Conservation (phyloP, 768 basidiomycete genomes). For the Hebeloma cylindrosporum region DNA sequence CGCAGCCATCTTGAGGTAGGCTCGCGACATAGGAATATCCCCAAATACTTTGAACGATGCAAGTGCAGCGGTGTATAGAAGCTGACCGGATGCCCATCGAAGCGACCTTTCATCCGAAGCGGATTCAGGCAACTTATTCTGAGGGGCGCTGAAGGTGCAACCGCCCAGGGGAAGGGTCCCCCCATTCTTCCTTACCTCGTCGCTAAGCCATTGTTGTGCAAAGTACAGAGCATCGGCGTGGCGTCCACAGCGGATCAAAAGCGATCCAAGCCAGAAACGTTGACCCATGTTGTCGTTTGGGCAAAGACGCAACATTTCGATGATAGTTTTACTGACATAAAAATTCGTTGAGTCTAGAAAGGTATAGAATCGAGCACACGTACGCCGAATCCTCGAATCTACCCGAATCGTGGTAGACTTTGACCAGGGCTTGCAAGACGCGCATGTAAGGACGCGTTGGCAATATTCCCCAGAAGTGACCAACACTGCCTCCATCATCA, state of each 20-base stretch:
- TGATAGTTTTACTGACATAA: conserved; percentile 37
- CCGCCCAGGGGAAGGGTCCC: conserved; percentile 24
- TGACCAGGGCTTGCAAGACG: conserved; percentile 37
- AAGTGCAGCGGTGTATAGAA: conserved; percentile 42
- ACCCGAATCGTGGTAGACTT: conserved; percentile 31
- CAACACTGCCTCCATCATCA: conserved; percentile 32
- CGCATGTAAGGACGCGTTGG: conserved; percentile 48
- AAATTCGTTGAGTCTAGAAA: too few species aligned
- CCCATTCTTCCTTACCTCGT: conserved; percentile 6
- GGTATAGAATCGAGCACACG: too few species aligned
- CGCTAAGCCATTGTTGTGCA: conserved; percentile 29
- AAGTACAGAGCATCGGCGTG: conserved; percentile 41
- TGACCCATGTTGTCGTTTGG: conserved; percentile 41
- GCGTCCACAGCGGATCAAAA: conserved; percentile 35
- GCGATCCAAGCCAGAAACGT: conserved; percentile 37
- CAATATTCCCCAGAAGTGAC: conserved; percentile 36
- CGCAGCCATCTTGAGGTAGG: conserved; percentile 39
- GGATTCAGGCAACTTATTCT: conserved; percentile 16
- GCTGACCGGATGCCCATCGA: conserved; percentile 11
- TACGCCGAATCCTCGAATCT: too few species aligned
- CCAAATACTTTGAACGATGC: conserved; percentile 43
- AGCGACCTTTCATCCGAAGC: conserved; percentile 9
- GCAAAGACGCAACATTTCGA: conserved; percentile 44
- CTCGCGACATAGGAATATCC: conserved; percentile 36
- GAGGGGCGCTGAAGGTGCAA: conserved; percentile 27